A percentile compares a stretch with the other conserved stretches of the same genome.
phyloP scores from a whole-genome alignment of 2,329 filamentous ascomycete species.

The Colletotrichum melonis region DNA sequence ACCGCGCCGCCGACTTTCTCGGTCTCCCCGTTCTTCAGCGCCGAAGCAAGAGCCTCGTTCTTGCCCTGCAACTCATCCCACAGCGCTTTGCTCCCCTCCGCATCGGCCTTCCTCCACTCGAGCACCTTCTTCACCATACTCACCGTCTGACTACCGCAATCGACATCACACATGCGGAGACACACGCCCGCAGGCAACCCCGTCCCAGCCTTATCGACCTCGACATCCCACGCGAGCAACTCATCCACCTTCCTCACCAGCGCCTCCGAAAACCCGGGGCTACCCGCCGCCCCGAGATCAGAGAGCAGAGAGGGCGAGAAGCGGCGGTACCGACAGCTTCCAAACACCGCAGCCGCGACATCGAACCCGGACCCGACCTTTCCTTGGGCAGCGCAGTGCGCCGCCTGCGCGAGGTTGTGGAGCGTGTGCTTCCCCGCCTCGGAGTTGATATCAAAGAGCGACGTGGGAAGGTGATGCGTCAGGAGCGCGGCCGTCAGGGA shows the following conservation, averaged over 20 bases:
- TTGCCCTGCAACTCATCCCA: slow-evolving; percentile 81
- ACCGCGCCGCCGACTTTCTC: slow-evolving; percentile 58
- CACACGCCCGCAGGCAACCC: slow-evolving; percentile 78
- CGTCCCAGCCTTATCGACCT: slow-evolving; percentile 77
- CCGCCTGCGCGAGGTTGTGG: slow-evolving; percentile 93
- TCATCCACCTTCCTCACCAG: slow-evolving; percentile 76
- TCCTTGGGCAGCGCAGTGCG: slow-evolving; percentile 95
- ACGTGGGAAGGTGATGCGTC: slow-evolving; percentile 74
- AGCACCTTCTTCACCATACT: slow-evolving; percentile 96
- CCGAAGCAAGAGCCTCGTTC: slow-evolving; percentile 77
- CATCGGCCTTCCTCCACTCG: slow-evolving; percentile 78
- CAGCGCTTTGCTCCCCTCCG: slow-evolving; percentile 72
- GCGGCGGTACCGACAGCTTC: slow-evolving; percentile 90
- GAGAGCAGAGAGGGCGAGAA: slow-evolving; percentile 85
- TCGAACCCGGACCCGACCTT: slow-evolving; percentile 98
- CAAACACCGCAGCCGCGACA: slow-evolving; percentile 91
- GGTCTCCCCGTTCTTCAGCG: slow-evolving; percentile 65
- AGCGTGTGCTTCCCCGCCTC: slow-evolving; percentile 69
- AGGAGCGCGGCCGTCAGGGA: slow-evolving; percentile 83
- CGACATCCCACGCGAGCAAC: slow-evolving; percentile 78
- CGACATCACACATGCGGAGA: slow-evolving; percentile 94
- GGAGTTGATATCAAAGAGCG: slow-evolving; percentile 67
- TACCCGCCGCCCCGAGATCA: slow-evolving; percentile 73
- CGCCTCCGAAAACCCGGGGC: slow-evolving; percentile 72
- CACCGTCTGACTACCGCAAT: slow-evolving; percentile 92